Percentiles rank a stretch among this genome's conserved stretches.
Evolutionary conservation across 2,329 filamentous ascomycete species (phyloP).

Genomic region (Trichoderma brevicompactum): DNA sequence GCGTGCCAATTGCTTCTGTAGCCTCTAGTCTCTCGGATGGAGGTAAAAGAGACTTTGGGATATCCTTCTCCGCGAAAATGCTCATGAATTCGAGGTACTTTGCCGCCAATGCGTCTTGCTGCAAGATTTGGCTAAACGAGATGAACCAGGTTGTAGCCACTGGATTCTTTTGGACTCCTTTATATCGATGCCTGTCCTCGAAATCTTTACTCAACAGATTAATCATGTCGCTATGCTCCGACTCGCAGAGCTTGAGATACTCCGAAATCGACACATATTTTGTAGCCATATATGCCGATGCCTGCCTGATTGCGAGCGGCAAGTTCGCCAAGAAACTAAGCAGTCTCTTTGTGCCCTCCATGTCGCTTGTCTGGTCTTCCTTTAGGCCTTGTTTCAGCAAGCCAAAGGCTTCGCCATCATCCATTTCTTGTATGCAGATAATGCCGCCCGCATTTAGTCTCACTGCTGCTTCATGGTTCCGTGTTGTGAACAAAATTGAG

Average conservation of each 20-base stretch:
- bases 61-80: neutral
- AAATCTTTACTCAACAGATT: neutral
- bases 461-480: neutral
- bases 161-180: neutral
- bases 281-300: slow-evolving; percentile 43
- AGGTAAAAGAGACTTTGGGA: neutral
- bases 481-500: neutral
- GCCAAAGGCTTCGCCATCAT: neutral
- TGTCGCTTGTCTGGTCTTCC: neutral
- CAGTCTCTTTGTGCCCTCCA: neutral
- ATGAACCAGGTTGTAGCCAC: neutral
- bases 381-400: neutral
- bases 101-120: neutral
- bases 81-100: neutral
- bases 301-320: slow-evolving; percentile 45
- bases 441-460: neutral
- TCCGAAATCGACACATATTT: slow-evolving; percentile 32
- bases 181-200: neutral
- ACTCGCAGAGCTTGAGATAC: neutral
- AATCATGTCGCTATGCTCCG: neutral
- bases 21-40: neutral
- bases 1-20: neutral
- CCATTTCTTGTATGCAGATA: neutral
- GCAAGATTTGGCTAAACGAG: neutral
- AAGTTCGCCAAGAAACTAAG: neutral